phyloP scores from a whole-genome alignment of 345 rosid species.

The Syzygium oleosum region DNA sequence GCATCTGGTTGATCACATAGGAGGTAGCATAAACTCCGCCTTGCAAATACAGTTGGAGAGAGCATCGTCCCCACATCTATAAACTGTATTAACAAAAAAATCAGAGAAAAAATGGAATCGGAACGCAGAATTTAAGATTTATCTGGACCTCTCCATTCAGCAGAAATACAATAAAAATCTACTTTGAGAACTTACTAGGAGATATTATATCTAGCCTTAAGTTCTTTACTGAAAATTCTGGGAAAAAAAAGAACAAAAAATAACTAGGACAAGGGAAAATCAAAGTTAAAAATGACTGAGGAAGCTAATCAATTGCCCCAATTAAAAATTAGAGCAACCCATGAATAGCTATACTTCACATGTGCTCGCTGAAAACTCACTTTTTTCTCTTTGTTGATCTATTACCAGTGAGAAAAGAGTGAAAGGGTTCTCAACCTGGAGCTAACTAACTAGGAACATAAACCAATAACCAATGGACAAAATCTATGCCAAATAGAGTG shows the following conservation, averaged over 20 bases:
- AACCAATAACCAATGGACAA: not conserved
- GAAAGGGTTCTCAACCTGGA: not conserved
- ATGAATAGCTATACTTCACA: not conserved
- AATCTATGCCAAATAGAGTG: not conserved
- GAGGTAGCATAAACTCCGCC: slow-evolving; percentile 87
- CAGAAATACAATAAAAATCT: not conserved
- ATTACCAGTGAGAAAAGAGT: not conserved
- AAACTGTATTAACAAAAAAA: slow-evolving; percentile 38
- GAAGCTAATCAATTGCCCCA: not conserved
- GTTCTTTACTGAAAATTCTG: not conserved
- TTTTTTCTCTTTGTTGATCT: not conserved
- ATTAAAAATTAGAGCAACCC: not conserved
- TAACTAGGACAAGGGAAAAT: not conserved
- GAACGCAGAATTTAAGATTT: not conserved
- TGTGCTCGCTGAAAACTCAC: not conserved
- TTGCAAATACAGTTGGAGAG: slow-evolving; percentile 86
- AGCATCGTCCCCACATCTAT: slow-evolving; percentile 81
- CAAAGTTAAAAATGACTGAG: not conserved
- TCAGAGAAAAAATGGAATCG: not conserved
- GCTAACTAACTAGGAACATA: not conserved
- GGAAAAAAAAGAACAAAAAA: not conserved
- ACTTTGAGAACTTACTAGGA: not conserved
- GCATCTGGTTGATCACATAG: slow-evolving; percentile 81
- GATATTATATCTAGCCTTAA: not conserved
- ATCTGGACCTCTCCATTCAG: not conserved